Percentiles rank a stretch among this genome's conserved stretches.
Evolutionary conservation across 2,329 filamentous ascomycete genomes (phyloP).

Genomic region (Penicillium sp.): DNA sequence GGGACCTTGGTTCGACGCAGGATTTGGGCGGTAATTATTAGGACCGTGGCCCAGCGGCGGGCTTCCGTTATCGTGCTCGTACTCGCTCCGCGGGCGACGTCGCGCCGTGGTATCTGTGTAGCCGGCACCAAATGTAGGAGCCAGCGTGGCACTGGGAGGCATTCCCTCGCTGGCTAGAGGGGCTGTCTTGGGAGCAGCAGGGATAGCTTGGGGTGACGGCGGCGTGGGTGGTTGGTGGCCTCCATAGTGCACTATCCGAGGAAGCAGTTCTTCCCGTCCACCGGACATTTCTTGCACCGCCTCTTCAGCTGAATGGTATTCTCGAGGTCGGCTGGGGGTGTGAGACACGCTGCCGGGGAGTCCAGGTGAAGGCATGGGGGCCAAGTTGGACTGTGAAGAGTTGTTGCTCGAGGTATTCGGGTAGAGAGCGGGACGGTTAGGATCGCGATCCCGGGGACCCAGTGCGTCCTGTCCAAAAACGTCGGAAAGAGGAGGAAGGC

Average conservation of each 20-base stretch:
- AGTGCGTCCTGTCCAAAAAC: conserved; percentile 80
- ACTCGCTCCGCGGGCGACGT: conserved; percentile 79
- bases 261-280: conserved; percentile 85
- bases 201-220: conserved; percentile 58
- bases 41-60: conserved; percentile 77
- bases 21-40: conserved; percentile 41
- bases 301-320: conserved; percentile 94
- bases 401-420: conserved; percentile 59
- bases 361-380: conserved; percentile 71
- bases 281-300: conserved; percentile 85
- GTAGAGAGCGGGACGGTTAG: conserved; percentile 35
- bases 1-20: conserved; percentile 27
- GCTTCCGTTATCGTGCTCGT: conserved; percentile 79
- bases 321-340: conserved; percentile 62
- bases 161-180: conserved; percentile 44
- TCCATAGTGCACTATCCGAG: conserved; percentile 91
- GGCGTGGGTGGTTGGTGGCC: conserved; percentile 91
- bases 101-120: conserved; percentile 44
- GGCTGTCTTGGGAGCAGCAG: conserved; percentile 29
- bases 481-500: conserved; percentile 87
- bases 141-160: conserved; percentile 60
- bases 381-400: conserved; percentile 61
- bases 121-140: conserved; percentile 43
- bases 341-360: conserved; percentile 56
- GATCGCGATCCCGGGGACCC: conserved; percentile 39